phyloP scores from a whole-genome alignment of 139 green algal genomes.

The Trebouxia sp. region DNA sequence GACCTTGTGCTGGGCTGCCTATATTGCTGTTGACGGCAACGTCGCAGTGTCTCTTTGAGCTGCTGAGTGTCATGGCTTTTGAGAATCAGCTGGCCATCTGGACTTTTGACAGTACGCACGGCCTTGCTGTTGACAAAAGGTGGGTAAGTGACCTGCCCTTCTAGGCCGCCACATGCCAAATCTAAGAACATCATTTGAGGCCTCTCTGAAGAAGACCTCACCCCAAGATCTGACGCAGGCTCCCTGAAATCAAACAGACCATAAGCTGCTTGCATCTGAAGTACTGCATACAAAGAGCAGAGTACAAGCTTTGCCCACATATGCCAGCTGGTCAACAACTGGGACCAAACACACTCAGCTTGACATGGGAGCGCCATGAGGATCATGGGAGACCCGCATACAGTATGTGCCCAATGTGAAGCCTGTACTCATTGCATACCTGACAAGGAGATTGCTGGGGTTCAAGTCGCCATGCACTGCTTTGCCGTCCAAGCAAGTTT shows the following conservation, averaged over 20 bases:
- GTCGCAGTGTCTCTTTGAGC: conserved; percentile 11
- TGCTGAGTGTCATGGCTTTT: conserved; percentile 1
- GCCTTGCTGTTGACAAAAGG: conserved; percentile 22
- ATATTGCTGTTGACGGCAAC: conserved; percentile 17
- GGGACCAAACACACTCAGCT: conserved; percentile 13
- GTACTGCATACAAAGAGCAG: background rate
- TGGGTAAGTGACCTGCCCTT: conserved; percentile 21
- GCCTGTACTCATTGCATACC: conserved; percentile 1
- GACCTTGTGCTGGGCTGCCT: conserved; percentile 8
- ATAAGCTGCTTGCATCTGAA: background rate
- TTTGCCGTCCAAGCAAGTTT: conserved; percentile 1
- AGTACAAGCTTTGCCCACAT: background rate
- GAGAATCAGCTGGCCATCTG: conserved; percentile 9
- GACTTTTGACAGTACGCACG: background rate
- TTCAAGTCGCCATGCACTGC: conserved; percentile 23
- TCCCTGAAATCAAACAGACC: background rate
- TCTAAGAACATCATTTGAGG: conserved; percentile 14
- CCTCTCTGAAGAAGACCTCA: background rate
- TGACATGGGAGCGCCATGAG: background rate
- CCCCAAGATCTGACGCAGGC: background rate
- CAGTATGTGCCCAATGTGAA: background rate
- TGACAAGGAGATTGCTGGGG: conserved; percentile 16
- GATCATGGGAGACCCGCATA: background rate
- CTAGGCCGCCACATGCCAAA: background rate
- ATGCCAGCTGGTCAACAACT: background rate